phyloP scores from a whole-genome alignment of 352 stramenopile genomes.

The Pythium periplocum region DNA sequence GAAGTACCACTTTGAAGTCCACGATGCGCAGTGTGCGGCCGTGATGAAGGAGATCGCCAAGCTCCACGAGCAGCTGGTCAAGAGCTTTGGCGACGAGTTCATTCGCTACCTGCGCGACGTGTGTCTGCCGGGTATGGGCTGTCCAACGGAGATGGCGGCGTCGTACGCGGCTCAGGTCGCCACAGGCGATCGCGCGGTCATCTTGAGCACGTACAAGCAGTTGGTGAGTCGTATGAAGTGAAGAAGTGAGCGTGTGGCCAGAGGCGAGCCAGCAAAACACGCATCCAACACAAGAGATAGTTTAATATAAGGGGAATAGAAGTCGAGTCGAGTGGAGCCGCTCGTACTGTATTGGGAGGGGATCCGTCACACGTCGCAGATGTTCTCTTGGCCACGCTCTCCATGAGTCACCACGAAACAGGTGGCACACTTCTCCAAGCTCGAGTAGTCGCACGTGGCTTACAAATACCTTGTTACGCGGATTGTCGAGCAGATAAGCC shows the following conservation, averaged over 20 bases:
- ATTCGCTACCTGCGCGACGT: conserved; percentile 52
- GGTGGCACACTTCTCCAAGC: no score
- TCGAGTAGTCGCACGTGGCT: no score
- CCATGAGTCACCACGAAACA: no score
- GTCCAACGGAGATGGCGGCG: conserved; percentile 44
- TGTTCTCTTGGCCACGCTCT: background rate
- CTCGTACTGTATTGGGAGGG: no score
- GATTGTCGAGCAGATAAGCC: no score
- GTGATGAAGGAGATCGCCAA: conserved; percentile 75
- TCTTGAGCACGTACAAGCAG: conserved; percentile 59
- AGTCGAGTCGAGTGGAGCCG: no score
- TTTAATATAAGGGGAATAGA: no score
- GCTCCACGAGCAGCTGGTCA: conserved; percentile 58
- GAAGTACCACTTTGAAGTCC: conserved; percentile 60
- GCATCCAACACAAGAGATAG: no score
- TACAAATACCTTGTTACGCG: no score
- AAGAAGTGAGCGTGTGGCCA: background rate
- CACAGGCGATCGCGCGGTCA: conserved; percentile 56
- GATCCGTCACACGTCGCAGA: no score
- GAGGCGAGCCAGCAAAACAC: no score
- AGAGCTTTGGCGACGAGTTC: conserved; percentile 56
- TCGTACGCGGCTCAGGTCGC: conserved; percentile 60
- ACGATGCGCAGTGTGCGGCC: conserved; percentile 59
- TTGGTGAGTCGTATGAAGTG: conserved; percentile 48
- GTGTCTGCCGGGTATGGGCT: conserved; percentile 54